A percentile compares a stretch with the other conserved stretches of the same genome.
phyloP scores from a whole-genome alignment of 2,329 filamentous ascomycete species.

The Byssothecium circinans region DNA sequence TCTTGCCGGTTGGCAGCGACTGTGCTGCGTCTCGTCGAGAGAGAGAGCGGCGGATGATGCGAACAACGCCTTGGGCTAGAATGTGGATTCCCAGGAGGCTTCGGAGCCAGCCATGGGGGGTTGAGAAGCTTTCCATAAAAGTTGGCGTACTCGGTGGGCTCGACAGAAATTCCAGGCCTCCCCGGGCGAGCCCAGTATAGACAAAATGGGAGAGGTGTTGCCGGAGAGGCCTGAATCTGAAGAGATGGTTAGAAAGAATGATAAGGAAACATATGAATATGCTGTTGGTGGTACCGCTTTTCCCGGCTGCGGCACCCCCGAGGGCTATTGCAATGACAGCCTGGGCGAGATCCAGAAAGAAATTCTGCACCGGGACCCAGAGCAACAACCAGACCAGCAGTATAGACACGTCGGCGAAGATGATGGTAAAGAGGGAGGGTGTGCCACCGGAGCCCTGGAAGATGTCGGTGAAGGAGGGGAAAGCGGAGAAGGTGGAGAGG shows the following conservation, averaged over 20 bases:
- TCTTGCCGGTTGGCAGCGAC: constrained; percentile 42
- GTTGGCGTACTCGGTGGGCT: constrained; percentile 41
- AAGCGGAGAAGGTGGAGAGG: constrained; percentile 70
- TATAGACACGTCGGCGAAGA: constrained; percentile 81
- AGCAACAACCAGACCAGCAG: constrained; percentile 84
- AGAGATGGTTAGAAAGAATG: constrained; percentile 57
- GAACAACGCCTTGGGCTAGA: constrained; percentile 70
- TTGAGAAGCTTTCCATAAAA: constrained; percentile 40
- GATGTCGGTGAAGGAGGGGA: constrained; percentile 84
- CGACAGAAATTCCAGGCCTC: constrained; percentile 44
- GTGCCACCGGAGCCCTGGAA: constrained; percentile 86
- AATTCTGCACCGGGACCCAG: constrained; percentile 83
- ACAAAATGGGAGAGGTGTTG: constrained; percentile 45
- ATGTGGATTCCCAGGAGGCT: constrained; percentile 75
- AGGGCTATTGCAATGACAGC: constrained; percentile 90
- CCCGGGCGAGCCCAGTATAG: constrained; percentile 45
- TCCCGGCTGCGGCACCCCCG: constrained; percentile 74
- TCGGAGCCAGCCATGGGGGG: constrained; percentile 65
- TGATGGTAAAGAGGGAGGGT: constrained; percentile 80
- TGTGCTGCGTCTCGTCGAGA: constrained; percentile 40
- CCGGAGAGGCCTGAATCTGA: constrained; percentile 56
- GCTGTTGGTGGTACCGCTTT: constrained; percentile 69
- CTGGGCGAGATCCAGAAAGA: constrained; percentile 87
- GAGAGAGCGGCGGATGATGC: constrained; percentile 61
- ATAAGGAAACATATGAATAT: constrained; percentile 71